A percentile compares a stretch with the other conserved stretches of the same genome.
These are phyloP conservation scores for Trichoderma erinaceum DNA, from an alignment of 495 filamentous ascomycete genomes.

Conservation along the genomic window DNA sequence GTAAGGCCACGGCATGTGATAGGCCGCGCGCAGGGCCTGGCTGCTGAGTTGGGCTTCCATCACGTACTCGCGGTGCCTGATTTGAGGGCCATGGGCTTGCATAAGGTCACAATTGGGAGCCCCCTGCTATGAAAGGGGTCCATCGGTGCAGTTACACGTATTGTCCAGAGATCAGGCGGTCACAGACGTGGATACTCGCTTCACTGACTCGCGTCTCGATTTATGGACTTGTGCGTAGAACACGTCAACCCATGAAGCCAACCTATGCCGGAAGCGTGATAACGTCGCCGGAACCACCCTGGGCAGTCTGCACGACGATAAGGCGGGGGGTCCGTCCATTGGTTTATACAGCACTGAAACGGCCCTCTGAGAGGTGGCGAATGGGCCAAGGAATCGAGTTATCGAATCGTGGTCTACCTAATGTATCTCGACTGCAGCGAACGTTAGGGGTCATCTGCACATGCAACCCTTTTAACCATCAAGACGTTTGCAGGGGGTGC, in stretches of 20 bases:
- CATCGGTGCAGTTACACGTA: conserved; percentile 11
- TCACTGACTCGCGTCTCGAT: conserved; percentile 6
- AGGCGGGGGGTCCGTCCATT: conserved; percentile 3
- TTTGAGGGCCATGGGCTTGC: background rate
- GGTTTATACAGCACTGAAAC: background rate
- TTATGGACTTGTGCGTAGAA: conserved; percentile 8
- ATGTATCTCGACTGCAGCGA: background rate
- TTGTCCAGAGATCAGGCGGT: conserved; percentile 6
- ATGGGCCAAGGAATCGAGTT: conserved; percentile 8
- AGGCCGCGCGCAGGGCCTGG: background rate
- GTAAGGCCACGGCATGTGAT: conserved; percentile 6
- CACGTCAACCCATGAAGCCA: conserved; percentile 10
- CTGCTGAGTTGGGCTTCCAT: conserved; percentile 6
- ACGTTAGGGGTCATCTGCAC: conserved; percentile 12
- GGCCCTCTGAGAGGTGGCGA: background rate
- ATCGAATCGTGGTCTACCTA: background rate
- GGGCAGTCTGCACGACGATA: background rate
- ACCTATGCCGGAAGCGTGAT: conserved; percentile 10
- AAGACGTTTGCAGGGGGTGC: background rate
- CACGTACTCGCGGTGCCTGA: background rate
- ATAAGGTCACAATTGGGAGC: background rate
- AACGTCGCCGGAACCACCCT: background rate
- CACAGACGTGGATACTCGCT: conserved; percentile 8
- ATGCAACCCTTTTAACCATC: conserved; percentile 9
- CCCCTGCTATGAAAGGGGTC: conserved; percentile 12